These are phyloP conservation scores for Pleurozium schreberi DNA, from an alignment of 225 moss, liverwort and hornwort species.

Conservation along the genomic window DNA sequence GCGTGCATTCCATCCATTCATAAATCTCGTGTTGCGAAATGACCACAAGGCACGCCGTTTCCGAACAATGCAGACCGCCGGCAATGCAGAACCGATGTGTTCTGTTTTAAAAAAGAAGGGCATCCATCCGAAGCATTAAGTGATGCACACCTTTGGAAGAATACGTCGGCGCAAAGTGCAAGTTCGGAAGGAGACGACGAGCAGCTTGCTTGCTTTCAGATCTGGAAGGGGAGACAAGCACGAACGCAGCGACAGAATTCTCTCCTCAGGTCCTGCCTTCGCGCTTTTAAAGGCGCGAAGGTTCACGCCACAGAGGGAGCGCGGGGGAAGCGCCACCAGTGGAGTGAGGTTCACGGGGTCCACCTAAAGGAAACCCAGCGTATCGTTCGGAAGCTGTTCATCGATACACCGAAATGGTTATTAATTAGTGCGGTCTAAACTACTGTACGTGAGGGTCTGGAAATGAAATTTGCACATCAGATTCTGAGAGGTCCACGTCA, in stretches of 20 bases:
- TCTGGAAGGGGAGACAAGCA: not conserved
- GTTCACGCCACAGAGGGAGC: not conserved
- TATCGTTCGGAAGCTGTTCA: not conserved
- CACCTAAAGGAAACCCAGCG: not conserved
- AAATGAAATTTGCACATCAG: not conserved
- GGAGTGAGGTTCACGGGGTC: not conserved
- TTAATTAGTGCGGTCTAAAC: not conserved
- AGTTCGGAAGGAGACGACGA: not conserved
- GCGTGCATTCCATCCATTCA: not conserved
- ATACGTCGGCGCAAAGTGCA: not conserved
- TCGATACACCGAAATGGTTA: not conserved
- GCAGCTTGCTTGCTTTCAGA: not conserved
- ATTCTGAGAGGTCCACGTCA: not conserved
- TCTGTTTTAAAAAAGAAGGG: not conserved
- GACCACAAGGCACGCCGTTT: not conserved
- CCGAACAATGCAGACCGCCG: not conserved
- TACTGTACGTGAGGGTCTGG: not conserved
- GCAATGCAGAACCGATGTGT: not conserved
- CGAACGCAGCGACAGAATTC: not conserved
- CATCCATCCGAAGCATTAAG: not conserved
- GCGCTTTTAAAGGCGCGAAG: not conserved
- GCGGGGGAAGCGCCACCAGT: not conserved
- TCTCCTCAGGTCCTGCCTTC: not conserved
- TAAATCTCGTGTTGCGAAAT: not conserved
- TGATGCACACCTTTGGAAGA: not conserved